A percentile compares a stretch with the other conserved stretches of the same genome.
Evolutionary conservation across 1,284 basidiomycete species (phyloP).

Genomic region (Abortiporus biennis): DNA sequence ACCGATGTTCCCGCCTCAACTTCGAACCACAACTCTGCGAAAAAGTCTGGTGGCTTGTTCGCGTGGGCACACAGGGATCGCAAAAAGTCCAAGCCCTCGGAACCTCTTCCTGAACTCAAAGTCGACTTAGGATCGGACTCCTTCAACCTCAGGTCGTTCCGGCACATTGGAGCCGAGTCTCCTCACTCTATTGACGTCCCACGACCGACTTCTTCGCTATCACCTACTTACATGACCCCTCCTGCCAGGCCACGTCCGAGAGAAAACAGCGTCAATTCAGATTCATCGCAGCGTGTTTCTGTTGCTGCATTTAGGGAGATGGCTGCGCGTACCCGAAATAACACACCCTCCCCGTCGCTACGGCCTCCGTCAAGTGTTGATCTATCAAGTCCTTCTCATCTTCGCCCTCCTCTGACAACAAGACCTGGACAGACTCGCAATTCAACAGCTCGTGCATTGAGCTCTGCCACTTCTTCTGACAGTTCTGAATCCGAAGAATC

Average conservation of each 20-base stretch:
- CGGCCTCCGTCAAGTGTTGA: slow-evolving; percentile 26
- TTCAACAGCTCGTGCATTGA: slow-evolving; percentile 12
- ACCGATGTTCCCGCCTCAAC: slow-evolving; percentile 20
- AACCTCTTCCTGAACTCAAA: slow-evolving; percentile 16
- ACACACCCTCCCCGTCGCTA: slow-evolving; percentile 52
- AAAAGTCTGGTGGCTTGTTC: slow-evolving; percentile 28
- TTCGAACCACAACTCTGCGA: slow-evolving; percentile 20
- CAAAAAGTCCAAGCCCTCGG: slow-evolving; percentile 32
- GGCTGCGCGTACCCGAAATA: slow-evolving; percentile 61
- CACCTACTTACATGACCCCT: slow-evolving; percentile 17
- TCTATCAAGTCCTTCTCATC: slow-evolving; percentile 1
- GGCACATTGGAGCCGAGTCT: slow-evolving; percentile 44
- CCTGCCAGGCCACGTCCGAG: slow-evolving; percentile 41
- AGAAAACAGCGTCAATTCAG: slow-evolving; percentile 52
- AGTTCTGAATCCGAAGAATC: slow-evolving; percentile 21
- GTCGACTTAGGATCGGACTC: slow-evolving; percentile 21
- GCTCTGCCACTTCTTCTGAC: slow-evolving; percentile 20
- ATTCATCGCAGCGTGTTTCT: slow-evolving; percentile 64
- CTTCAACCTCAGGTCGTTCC: slow-evolving; percentile 62
- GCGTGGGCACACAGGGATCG: slow-evolving; percentile 37
- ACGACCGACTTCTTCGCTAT: slow-evolving; percentile 18
- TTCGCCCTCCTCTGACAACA: slow-evolving; percentile 10
- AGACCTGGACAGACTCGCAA: slow-evolving; percentile 12
- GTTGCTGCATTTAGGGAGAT: slow-evolving; percentile 75
- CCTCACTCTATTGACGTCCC: slow-evolving; percentile 16